Evolutionary conservation across 306 rosid genomes (phyloP), one percentile per base, ranked within the genome.

Genomic region (Boehmeria nivea): DNA sequence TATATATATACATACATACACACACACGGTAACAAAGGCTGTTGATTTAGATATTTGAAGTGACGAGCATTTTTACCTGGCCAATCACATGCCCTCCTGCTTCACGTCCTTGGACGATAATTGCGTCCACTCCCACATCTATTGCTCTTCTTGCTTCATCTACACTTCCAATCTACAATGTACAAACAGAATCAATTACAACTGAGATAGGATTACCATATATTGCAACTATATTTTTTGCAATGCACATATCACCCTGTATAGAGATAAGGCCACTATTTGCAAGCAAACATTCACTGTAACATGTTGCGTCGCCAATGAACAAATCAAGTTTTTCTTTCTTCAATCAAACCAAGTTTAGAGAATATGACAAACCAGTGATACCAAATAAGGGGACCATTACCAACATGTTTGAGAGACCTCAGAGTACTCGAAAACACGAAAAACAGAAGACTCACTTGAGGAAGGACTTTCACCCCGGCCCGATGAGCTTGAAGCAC

Each of bases 1-100:
- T 33, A 11, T 33, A 33, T 4, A 4, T 33, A 5, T 33, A 4
- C 11, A 11, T 33, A 33, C 5, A 5, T 4, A 5, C 5, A 4
- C 38, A 33, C 38, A 33, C 38, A 33, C 38, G 11, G 5, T 33
- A 33, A 33, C 5, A 11, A 33, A 11, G 7, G 11, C 11, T 33
- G 38, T 4, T 5, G 38, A 11, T 33, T 42, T 42, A 42, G 46
- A 42, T n/a, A n/a, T n/a, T n/a, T n/a, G n/a, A n/a, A n/a, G n/a
- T n/a, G n/a, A n/a, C n/a, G n/a, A n/a, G n/a, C n/a, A n/a, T n/a
- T n/a, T n/a, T n/a, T 59, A 86, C 97, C 90, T 83, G 85, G 70
- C 95, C 78, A 59, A 89, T 77, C 33, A 89, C 88, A 75, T 86
- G 97, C 36, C 95, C 95, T 49, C 97, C 95, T n/a, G 97, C 97